Base-by-base conservation (phyloP, 208 protist genomes). In the Acanthamoeba lenticulata region DNA sequence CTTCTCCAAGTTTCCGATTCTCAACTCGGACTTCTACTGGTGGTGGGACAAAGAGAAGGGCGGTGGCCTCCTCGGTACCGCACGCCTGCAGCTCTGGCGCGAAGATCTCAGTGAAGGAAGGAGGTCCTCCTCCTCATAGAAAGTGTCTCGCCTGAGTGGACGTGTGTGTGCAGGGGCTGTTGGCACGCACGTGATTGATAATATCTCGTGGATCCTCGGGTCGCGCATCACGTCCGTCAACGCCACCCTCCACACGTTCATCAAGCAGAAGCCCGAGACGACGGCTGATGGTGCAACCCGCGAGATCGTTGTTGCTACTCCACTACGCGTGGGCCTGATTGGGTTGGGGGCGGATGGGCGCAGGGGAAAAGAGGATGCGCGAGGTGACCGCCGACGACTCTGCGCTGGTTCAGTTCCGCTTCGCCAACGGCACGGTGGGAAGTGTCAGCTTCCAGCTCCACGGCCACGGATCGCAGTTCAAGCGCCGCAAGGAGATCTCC, bases 11-110 rank as follows among this genome's bases (percentile, higher is more conserved):
- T 6, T 88, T 42, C n/a, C n/a, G n/a, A 52, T 5, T 52, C 40
- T 94, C 45, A 4, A 5, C 7, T 38, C 88, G 13, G 13, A 94
- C 79, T 96, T 79, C 38, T 94, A 94, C 40, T 96, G 95, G 95
- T 94, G 91, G 95, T 96, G 95, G 72, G 95, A 96, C 85, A 57
- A 49, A 42, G 17, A 90, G 21, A 45, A 92, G 52, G 94, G 94
- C 27, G 94, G 52, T 27, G 52, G 81, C 9, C 47, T 89, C 36
- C 32, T 89, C 15, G 44, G 44, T 62, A 62, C n/a, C n/a, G n/a
- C 13, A 9, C 47, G 29, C 74, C 6, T 45, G 11, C 74, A 85
- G 9, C 27, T n/a, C n/a, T n/a, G n/a, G n/a, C n/a, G n/a, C n/a
- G n/a, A n/a, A n/a, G n/a, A n/a, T n/a, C n/a, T n/a, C n/a, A n/a